These are phyloP conservation scores for Emericellopsis cladophorae DNA, from an alignment of 2,329 filamentous ascomycete species.

Conservation along the genomic window DNA sequence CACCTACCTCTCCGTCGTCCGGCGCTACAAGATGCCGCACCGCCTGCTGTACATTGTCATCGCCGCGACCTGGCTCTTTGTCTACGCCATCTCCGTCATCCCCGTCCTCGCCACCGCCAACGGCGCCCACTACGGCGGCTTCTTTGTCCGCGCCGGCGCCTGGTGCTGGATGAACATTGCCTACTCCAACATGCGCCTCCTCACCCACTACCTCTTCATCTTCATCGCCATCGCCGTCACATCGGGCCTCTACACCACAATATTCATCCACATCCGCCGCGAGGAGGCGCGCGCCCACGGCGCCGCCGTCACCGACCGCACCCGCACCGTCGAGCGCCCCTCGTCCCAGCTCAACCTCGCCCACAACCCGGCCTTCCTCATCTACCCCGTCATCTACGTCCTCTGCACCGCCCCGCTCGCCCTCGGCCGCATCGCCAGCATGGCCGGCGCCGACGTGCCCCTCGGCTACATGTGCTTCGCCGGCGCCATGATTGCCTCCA, in stretches of 20 bases:
- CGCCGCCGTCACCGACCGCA: slow-evolving; percentile 1
- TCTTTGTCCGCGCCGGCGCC: slow-evolving; percentile 52
- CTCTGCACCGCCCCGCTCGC: slow-evolving; percentile 57
- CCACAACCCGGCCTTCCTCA: slow-evolving; percentile 42
- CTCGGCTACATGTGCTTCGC: slow-evolving; percentile 45
- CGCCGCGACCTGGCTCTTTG: slow-evolving; percentile 40
- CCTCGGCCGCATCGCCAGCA: slow-evolving; percentile 48
- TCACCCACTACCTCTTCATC: slow-evolving; percentile 54
- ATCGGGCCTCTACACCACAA: slow-evolving; percentile 22
- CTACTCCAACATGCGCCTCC: slow-evolving; percentile 41
- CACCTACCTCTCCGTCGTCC: slow-evolving; percentile 51
- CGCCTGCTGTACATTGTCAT: slow-evolving; percentile 36
- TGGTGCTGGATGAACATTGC: slow-evolving; percentile 55
- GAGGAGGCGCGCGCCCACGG: slow-evolving; percentile 3
- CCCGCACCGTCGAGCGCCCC: slow-evolving; percentile 5
- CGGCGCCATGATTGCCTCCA: slow-evolving; percentile 43
- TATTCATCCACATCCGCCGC: slow-evolving; percentile 24
- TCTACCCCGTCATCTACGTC: slow-evolving; percentile 58
- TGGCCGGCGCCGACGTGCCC: slow-evolving; percentile 39
- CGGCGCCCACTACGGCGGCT: slow-evolving; percentile 24
- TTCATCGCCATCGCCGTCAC: slow-evolving; percentile 28
- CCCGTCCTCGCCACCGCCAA: slow-evolving; percentile 30
- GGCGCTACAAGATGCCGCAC: slow-evolving; percentile 36
- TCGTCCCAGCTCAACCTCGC: slow-evolving; percentile 7
- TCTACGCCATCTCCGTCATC: slow-evolving; percentile 42